Percentiles rank a stretch among this genome's conserved stretches.
Evolutionary conservation across 2,329 filamentous ascomycete species (phyloP).

Genomic region (Capronia epimyces): DNA sequence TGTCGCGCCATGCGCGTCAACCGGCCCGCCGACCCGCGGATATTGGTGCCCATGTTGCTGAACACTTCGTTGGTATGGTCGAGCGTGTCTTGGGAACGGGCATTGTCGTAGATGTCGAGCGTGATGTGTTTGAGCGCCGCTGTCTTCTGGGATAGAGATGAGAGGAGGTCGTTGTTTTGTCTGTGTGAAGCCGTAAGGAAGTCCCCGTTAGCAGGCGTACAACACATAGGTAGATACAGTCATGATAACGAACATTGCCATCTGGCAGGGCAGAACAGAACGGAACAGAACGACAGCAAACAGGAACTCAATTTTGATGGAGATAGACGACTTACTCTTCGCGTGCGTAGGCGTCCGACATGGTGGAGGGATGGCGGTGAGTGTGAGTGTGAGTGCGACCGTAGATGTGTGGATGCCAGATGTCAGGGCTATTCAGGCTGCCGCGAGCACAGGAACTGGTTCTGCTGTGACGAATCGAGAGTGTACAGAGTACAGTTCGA

Average conservation of each 20-base stretch:
- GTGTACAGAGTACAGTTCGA: too few relatives aligned
- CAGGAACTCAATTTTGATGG: too few relatives aligned
- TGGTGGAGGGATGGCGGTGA: conserved; percentile 29
- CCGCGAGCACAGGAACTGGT: too few relatives aligned
- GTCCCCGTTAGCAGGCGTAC: too few relatives aligned
- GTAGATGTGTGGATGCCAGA: too few relatives aligned
- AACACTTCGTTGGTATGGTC: conserved; percentile 91
- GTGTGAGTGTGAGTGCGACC: background rate
- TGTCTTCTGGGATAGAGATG: conserved; percentile 86
- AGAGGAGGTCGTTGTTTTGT: conserved; percentile 92
- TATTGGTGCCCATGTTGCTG: conserved; percentile 71
- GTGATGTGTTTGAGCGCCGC: conserved; percentile 88
- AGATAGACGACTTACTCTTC: conserved; percentile 46
- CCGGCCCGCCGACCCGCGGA: conserved; percentile 77
- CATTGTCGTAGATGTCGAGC: conserved; percentile 96
- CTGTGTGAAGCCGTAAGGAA: conserved; percentile 41
- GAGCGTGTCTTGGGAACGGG: conserved; percentile 78
- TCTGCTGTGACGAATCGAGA: too few relatives aligned
- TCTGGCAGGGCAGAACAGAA: background rate
- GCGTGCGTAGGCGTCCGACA: conserved; percentile 56
- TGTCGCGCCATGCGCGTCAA: conserved; percentile 84
- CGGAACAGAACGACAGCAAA: too few relatives aligned
- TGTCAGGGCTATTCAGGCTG: too few relatives aligned
- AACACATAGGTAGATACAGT: background rate
- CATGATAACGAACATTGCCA: background rate